phyloP scores from a whole-genome alignment of 139 green algal species.

The Chlamydomonas sphaeroides region DNA sequence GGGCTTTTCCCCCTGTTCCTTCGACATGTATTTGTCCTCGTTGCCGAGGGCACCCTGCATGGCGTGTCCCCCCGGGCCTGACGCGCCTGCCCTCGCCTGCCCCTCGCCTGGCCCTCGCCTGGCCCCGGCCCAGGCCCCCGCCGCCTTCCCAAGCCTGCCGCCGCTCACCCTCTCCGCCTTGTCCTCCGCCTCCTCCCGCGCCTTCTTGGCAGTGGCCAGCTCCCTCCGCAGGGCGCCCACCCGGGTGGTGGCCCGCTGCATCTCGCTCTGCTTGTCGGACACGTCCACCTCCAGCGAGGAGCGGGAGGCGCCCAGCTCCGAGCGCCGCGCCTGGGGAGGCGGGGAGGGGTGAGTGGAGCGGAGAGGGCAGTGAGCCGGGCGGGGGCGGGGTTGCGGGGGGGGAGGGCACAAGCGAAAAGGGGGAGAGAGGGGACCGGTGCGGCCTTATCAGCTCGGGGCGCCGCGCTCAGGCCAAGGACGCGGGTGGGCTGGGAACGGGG shows the following conservation, averaged over 20 bases:
- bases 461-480: too few species aligned
- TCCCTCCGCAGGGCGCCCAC: not conserved
- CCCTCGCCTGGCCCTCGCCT: too few species aligned
- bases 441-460: too few species aligned
- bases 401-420: not conserved
- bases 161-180: slow-evolving; percentile 19
- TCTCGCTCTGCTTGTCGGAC: not conserved
- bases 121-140: too few species aligned
- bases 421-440: too few species aligned
- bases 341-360: not conserved
- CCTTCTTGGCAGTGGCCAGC: not conserved
- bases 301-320: slow-evolving; percentile 1
- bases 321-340: not conserved
- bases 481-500: too few species aligned
- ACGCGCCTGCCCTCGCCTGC: too few species aligned
- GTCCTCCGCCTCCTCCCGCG: not conserved
- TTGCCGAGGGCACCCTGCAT: too few species aligned
- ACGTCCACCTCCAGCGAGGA: slow-evolving; percentile 8
- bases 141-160: not conserved
- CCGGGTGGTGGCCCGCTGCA: not conserved
- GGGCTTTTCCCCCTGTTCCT: too few species aligned
- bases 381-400: not conserved
- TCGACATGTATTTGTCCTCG: too few species aligned
- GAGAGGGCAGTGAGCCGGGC: too few species aligned
- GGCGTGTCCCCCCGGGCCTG: too few species aligned